These are phyloP conservation scores for Cladosporium velox DNA, from an alignment of 2,329 filamentous ascomycete genomes.

Conservation along the genomic window DNA sequence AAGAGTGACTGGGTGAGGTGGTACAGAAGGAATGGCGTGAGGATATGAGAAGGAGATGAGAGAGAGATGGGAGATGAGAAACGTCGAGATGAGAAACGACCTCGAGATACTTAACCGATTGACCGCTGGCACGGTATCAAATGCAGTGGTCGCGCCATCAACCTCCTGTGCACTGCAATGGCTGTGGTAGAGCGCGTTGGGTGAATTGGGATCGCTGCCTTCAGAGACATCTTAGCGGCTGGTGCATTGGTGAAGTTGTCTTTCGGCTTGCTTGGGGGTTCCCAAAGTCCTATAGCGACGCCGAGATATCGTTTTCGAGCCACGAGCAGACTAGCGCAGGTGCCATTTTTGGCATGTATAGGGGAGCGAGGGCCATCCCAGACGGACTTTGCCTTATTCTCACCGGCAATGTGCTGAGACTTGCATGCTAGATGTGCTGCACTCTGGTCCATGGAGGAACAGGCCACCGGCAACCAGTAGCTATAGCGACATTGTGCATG, in stretches of 20 bases:
- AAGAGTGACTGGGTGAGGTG: not conserved
- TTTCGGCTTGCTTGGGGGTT: not conserved
- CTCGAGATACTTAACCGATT: slow-evolving; percentile 12
- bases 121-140: slow-evolving; percentile 10
- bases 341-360: slow-evolving; percentile 1
- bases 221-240: slow-evolving; percentile 17
- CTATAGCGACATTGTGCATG: slow-evolving; percentile 7
- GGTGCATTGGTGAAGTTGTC: not conserved
- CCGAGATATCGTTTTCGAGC: not conserved
- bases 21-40: slow-evolving; percentile 8
- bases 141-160: not conserved
- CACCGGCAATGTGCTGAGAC: slow-evolving; percentile 6
- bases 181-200: slow-evolving; percentile 4
- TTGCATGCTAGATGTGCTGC: not conserved
- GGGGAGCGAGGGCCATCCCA: not conserved
- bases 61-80: slow-evolving; percentile 7
- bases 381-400: not conserved
- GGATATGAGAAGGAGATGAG: slow-evolving; percentile 14
- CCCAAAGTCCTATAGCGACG: slow-evolving; percentile 2
- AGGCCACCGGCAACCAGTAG: not conserved
- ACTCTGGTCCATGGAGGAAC: not conserved
- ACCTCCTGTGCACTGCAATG: slow-evolving; percentile 3
- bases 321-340: slow-evolving; percentile 8
- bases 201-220: slow-evolving; percentile 12
- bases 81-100: slow-evolving; percentile 14